These are phyloP conservation scores for Emergomyces orientalis DNA, from an alignment of 2,329 filamentous ascomycete species.

Conservation along the genomic window DNA sequence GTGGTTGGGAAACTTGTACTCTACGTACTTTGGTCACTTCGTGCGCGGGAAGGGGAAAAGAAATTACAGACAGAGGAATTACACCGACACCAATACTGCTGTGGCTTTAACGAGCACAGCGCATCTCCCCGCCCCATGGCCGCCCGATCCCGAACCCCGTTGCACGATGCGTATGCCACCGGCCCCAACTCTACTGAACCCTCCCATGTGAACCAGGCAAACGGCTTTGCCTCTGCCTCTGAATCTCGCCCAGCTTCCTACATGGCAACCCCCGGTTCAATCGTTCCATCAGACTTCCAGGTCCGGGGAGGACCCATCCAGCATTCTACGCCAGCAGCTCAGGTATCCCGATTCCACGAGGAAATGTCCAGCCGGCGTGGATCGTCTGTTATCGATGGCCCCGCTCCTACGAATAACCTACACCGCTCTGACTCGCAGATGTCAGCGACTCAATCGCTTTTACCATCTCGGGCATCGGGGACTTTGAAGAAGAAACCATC, in stretches of 20 bases:
- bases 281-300: constrained; percentile 28
- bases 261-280: constrained; percentile 23
- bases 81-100: background rate
- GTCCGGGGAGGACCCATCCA: constrained; percentile 28
- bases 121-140: constrained; percentile 17
- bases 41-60: background rate
- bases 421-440: constrained; percentile 31
- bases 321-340: constrained; percentile 22
- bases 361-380: constrained; percentile 30
- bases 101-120: constrained; percentile 1
- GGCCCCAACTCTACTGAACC: constrained; percentile 25
- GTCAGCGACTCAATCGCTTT: constrained; percentile 33
- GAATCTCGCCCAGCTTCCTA: constrained; percentile 35
- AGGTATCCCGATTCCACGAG: constrained; percentile 33
- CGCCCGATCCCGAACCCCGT: constrained; percentile 32
- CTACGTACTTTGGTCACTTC: background rate
- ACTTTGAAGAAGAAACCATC: constrained; percentile 87
- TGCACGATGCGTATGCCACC: constrained; percentile 30
- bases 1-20: background rate
- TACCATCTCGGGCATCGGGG: constrained; percentile 45
- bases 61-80: background rate
- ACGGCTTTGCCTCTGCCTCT: constrained; percentile 26
- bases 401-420: constrained; percentile 4
- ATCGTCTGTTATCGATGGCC: constrained; percentile 26
- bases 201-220: constrained; percentile 25